Base-by-base conservation (phyloP, 208 protist genomes). In the Wallacemonas sp. region DNA sequence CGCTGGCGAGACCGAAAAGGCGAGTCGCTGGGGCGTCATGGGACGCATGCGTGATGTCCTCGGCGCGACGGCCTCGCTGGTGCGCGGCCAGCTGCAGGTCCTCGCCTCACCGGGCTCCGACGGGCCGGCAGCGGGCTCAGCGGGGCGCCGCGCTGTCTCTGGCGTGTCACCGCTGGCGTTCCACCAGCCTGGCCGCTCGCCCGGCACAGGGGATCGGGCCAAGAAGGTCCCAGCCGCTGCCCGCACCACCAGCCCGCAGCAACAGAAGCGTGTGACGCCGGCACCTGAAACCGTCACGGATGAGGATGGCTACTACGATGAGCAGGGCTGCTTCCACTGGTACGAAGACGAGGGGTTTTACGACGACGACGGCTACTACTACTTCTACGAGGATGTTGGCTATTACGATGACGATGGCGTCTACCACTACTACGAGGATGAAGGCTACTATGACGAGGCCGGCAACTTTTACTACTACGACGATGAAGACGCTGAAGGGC, bases 41-140 rank as follows among this genome's bases (percentile, higher is more conserved):
- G 62, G 73, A 41, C 80, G 76, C 23, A 79, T 87, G 19, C 69
- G 78, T 3, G 84, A 94, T 34, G 80, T 89, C 32, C 58, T 94
- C 32, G 72, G 65, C 41, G 80, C 83, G n/a, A 86, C 83, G 3
- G 74, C 78, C 12, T 88, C 84, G 2, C 69, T 90, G 23, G 79
- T 87, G 17, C 70, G 75, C 1, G 81, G 78, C 47, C 70, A 78
- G 64, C 72, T 90, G 32, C 68, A 87, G 47, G 73, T 90, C 4
- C 33, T 84, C 47, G 61, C 66, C 11, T 69, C 70, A 21, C 57
- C 57, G 12, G 57, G 38, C 21, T 6, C 57, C 3, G 5, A 14
- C 38, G 4, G 14, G 4, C 17, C 52, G 30, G n/a, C 52, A n/a
- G 4, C 23, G 17, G n/a, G n/a, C n/a, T n/a, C n/a, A n/a, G n/a